phyloP scores from a whole-genome alignment of 2,329 filamentous ascomycete genomes.

The Chlorencoelia australis region DNA sequence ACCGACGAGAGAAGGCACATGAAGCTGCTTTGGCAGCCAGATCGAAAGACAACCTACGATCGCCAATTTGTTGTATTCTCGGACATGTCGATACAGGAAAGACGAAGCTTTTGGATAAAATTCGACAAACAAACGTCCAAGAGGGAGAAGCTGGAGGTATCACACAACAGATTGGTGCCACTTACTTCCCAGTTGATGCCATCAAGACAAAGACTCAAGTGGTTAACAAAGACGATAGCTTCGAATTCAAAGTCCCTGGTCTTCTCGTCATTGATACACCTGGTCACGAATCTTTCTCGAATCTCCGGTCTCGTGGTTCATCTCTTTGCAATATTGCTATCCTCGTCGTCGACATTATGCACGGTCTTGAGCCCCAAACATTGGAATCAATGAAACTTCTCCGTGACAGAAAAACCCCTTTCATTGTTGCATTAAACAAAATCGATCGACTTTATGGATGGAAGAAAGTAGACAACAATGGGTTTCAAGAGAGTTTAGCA shows the following conservation, averaged over 20 bases:
- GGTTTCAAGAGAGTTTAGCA: conserved; percentile 84
- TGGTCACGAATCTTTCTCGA: conserved; percentile 99
- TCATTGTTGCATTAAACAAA: conserved; percentile 98
- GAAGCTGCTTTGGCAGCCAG: conserved; percentile 85
- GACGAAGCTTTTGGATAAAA: conserved; percentile 98
- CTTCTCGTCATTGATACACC: conserved; percentile 95
- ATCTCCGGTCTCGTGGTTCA: conserved; percentile 90
- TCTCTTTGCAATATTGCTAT: conserved; percentile 99
- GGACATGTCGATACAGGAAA: conserved; percentile 99
- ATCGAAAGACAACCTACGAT: conserved; percentile 89
- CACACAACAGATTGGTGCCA: conserved; percentile 98
- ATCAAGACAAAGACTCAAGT: conserved; percentile 87
- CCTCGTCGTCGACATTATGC: conserved; percentile 98
- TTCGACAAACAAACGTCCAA: conserved; percentile 96
- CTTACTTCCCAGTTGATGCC: conserved; percentile 94
- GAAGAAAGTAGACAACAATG: conserved; percentile 98
- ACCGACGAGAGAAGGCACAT: conserved; percentile 79
- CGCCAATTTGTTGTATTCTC: conserved; percentile 98
- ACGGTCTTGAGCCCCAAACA: conserved; percentile 94
- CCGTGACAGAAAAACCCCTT: conserved; percentile 87
- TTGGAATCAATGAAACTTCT: conserved; percentile 94
- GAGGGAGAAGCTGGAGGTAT: conserved; percentile 99
- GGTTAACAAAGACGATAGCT: conserved; percentile 79
- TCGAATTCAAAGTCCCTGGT: conserved; percentile 97
- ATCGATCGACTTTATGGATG: conserved; percentile 98